Evolutionary conservation across 23 red algal species (phyloP).

Genomic region (Gracilariopsis chorda): DNA sequence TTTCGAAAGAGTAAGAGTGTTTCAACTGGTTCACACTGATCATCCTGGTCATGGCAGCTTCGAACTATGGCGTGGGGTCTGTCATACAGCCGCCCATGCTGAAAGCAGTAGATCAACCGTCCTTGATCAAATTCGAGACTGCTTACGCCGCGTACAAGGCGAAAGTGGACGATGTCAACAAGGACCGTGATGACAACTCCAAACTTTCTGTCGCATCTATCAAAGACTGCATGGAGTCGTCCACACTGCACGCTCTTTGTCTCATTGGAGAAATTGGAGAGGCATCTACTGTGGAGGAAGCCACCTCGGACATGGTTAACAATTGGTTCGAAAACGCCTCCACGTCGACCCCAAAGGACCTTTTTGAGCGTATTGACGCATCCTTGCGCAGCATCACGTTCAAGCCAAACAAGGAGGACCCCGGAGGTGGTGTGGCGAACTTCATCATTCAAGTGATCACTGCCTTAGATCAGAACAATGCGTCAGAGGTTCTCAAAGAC

Average conservation of each 20-base stretch:
- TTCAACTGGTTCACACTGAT: neutral
- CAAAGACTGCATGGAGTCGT: neutral
- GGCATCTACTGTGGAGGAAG: neutral
- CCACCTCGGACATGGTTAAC: neutral
- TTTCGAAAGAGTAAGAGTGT: neutral
- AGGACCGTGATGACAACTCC: neutral
- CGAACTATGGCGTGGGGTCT: neutral
- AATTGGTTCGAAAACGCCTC: neutral
- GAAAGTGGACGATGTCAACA: neutral
- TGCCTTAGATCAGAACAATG: neutral
- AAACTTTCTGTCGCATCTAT: neutral
- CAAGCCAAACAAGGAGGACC: neutral
- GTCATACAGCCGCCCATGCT: neutral
- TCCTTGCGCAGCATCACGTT: neutral
- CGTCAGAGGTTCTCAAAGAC: neutral
- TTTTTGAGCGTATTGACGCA: constrained; percentile 15
- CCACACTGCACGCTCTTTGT: neutral
- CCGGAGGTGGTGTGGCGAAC: neutral
- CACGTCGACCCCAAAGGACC: neutral
- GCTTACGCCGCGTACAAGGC: neutral
- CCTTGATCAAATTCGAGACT: constrained; percentile 21
- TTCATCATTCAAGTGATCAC: neutral
- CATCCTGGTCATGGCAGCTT: neutral
- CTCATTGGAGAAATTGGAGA: constrained; percentile 12
- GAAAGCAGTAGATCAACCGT: neutral